phyloP scores from a whole-genome alignment of 208 protist genomes.

The Leishmania braziliensis region DNA sequence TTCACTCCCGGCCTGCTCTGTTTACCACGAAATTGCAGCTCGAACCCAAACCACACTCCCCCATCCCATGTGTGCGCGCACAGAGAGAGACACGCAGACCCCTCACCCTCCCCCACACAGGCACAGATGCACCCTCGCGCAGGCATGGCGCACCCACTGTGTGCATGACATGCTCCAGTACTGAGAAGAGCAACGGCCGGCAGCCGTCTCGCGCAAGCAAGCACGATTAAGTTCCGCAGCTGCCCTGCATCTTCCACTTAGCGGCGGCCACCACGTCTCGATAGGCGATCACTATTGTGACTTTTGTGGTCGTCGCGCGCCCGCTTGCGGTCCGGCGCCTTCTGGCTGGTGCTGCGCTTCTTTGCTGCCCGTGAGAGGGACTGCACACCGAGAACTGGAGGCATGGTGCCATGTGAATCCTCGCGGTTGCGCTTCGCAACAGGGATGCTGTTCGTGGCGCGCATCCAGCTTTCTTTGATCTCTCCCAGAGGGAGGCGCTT shows the following conservation, averaged over 20 bases:
- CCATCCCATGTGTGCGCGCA: too few relatives aligned
- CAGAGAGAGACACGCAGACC: neutral
- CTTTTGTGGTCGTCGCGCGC: conserved; percentile 13
- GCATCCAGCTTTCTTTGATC: conserved; percentile 70
- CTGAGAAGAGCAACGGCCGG: neutral
- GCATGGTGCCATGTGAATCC: conserved; percentile 14
- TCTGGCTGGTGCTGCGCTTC: conserved; percentile 22
- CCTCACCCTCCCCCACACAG: too few relatives aligned
- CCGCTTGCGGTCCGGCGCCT: conserved; percentile 22
- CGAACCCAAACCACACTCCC: neutral
- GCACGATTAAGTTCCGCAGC: neutral
- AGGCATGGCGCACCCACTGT: neutral
- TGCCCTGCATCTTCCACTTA: neutral
- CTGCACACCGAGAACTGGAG: conserved; percentile 30
- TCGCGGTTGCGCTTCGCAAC: conserved; percentile 46
- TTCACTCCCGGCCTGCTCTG: neutral
- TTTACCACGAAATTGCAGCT: neutral
- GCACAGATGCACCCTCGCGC: too few relatives aligned
- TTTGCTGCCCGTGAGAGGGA: conserved; percentile 17
- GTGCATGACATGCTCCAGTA: neutral
- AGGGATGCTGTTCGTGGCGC: conserved; percentile 51
- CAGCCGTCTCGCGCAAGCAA: neutral
- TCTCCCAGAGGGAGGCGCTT: conserved; percentile 73
- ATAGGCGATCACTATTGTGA: conserved; percentile 2
- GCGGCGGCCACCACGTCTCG: conserved; percentile 7